phyloP scores from a whole-genome alignment of 139 green algal genomes.

The Marvania coccoides region DNA sequence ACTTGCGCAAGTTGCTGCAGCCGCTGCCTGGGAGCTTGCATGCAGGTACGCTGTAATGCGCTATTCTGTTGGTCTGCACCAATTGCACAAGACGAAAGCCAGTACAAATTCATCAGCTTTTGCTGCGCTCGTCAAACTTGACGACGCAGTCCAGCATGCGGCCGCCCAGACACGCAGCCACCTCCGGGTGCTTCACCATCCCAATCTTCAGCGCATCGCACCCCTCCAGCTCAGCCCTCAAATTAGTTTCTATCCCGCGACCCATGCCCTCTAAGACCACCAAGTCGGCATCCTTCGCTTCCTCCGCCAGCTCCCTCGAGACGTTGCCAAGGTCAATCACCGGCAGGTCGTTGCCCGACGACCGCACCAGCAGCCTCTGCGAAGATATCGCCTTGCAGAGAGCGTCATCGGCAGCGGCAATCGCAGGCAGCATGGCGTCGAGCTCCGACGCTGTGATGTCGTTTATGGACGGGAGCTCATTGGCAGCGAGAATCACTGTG shows the following conservation, averaged over 20 bases:
- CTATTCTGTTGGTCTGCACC: no score
- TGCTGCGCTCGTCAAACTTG: constrained; percentile 54
- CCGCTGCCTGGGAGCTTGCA: no score
- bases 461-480: constrained; percentile 77
- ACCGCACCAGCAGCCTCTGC: constrained; percentile 48
- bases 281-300: constrained; percentile 63
- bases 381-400: constrained; percentile 3
- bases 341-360: constrained; percentile 66
- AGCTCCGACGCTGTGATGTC: constrained; percentile 89
- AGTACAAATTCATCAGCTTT: no score
- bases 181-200: constrained; percentile 83
- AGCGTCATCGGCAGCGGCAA: background rate
- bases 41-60: no score
- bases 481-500: constrained; percentile 75
- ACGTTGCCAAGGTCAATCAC: constrained; percentile 79
- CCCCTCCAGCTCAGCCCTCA: constrained; percentile 58
- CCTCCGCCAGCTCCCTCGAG: constrained; percentile 55
- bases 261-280: constrained; percentile 94
- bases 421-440: constrained; percentile 34
- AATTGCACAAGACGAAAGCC: no score
- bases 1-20: no score
- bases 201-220: constrained; percentile 48
- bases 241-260: constrained; percentile 83
- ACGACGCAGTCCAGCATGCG: constrained; percentile 79
- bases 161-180: constrained; percentile 62